phyloP scores from a whole-genome alignment of 768 basidiomycete genomes.

The Botryobasidium botryosum region DNA sequence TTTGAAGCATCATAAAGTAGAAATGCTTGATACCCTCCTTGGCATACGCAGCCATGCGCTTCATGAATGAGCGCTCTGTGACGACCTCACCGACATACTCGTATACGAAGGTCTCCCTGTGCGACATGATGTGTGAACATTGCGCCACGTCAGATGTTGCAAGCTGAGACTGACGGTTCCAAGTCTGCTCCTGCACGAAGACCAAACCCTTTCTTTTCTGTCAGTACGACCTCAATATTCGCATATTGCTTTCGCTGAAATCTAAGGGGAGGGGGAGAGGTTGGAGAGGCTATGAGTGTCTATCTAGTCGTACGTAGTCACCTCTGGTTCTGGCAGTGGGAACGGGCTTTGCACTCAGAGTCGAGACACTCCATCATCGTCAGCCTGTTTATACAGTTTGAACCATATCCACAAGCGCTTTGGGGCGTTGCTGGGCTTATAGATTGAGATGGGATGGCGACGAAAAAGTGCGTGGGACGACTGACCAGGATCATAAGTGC shows the following conservation, averaged over 20 bases:
- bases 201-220: constrained; percentile 93
- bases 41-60: constrained; percentile 87
- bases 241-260: constrained; percentile 81
- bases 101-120: constrained; percentile 75
- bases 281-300: not conserved
- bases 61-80: constrained; percentile 67
- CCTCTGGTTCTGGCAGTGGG: constrained; percentile 87
- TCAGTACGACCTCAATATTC: constrained; percentile 73
- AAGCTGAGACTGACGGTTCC: constrained; percentile 20
- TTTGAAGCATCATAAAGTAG: constrained; percentile 99
- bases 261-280: constrained; percentile 25
- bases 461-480: constrained; percentile 15
- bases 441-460: not conserved
- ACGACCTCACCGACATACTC: constrained; percentile 98
- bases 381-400: constrained; percentile 93
- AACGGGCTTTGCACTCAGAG: constrained; percentile 70
- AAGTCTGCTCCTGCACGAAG: constrained; percentile 47
- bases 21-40: constrained; percentile 90
- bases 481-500: constrained; percentile 67
- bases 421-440: constrained; percentile 20
- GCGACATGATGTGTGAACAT: not conserved
- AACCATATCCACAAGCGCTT: constrained; percentile 65
- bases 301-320: constrained; percentile 18
- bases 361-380: constrained; percentile 94
- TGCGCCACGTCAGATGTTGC: not conserved